Evolutionary conservation across 495 filamentous ascomycete species (phyloP).

Genomic region (Penicillium psychrofluorescens): DNA sequence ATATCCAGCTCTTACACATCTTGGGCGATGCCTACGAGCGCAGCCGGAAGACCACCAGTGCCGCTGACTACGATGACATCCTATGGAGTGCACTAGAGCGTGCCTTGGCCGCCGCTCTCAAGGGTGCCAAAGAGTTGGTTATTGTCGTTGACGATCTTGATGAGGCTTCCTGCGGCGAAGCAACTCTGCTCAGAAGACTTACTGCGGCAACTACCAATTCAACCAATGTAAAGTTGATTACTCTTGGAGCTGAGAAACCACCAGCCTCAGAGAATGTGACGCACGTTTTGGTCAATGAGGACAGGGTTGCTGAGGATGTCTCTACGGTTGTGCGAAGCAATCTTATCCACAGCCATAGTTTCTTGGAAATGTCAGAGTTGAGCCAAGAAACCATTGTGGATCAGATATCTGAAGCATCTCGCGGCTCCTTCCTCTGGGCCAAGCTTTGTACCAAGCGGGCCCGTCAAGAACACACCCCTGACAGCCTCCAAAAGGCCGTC

Average conservation of each 20-base stretch:
- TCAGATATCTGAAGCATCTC: conserved; percentile 25
- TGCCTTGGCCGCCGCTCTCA: conserved; percentile 8
- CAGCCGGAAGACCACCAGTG: not conserved
- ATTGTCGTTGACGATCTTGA: conserved; percentile 31
- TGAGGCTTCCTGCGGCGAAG: conserved; percentile 25
- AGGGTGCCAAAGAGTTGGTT: conserved; percentile 24
- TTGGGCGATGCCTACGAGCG: conserved; percentile 23
- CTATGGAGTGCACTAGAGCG: too few relatives aligned
- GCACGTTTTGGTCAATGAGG: too few relatives aligned
- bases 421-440: conserved; percentile 32
- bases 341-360: too few relatives aligned
- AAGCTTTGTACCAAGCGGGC: conserved; percentile 26
- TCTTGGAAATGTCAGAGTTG: too few relatives aligned
- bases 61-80: too few relatives aligned
- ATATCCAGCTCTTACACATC: conserved; percentile 26
- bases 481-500: conserved; percentile 17
- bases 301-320: too few relatives aligned
- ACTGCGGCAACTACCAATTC: conserved; percentile 15
- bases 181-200: conserved; percentile 17
- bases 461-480: conserved; percentile 13
- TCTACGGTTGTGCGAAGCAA: too few relatives aligned
- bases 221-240: conserved; percentile 21
- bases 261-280: too few relatives aligned
- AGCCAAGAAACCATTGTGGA: conserved; percentile 22
- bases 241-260: conserved; percentile 21